A percentile compares a stretch with the other conserved stretches of the same genome.
Conservation (phyloP, 805 yeast species). For the Metschnikowia continentalis region DNA sequence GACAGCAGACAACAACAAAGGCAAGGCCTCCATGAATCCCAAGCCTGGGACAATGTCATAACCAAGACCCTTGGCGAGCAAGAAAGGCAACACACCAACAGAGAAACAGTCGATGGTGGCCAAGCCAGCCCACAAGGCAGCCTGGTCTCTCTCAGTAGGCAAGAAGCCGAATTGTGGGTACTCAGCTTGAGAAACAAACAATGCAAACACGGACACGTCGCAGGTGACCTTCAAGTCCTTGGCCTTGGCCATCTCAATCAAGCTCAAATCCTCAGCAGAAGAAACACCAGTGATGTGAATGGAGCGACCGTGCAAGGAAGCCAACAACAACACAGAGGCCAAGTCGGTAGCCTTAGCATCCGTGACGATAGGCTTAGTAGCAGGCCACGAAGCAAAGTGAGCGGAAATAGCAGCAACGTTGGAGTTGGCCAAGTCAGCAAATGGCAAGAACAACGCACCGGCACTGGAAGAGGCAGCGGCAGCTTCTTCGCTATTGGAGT, state of each 20-base stretch:
- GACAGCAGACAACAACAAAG: slow-evolving; percentile 78
- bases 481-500: slow-evolving; percentile 57
- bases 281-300: slow-evolving; percentile 88
- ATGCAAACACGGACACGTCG: slow-evolving; percentile 77
- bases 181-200: slow-evolving; percentile 70
- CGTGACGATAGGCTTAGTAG: slow-evolving; percentile 76
- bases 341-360: slow-evolving; percentile 90
- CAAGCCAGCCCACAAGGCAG: slow-evolving; percentile 74
- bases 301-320: slow-evolving; percentile 78
- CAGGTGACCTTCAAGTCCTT: slow-evolving; percentile 82
- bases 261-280: slow-evolving; percentile 72
- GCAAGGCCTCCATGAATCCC: slow-evolving; percentile 77
- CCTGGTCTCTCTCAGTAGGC: slow-evolving; percentile 79
- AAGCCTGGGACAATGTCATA: slow-evolving; percentile 61
- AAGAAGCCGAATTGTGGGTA: slow-evolving; percentile 67
- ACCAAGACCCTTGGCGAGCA: slow-evolving; percentile 63
- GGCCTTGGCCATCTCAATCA: slow-evolving; percentile 80
- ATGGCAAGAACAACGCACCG: slow-evolving; percentile 78
- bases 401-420: slow-evolving; percentile 76
- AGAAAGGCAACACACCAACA: slow-evolving; percentile 73
- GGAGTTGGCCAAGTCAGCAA: slow-evolving; percentile 62
- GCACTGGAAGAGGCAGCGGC: slow-evolving; percentile 61
- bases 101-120: slow-evolving; percentile 80
- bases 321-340: slow-evolving; percentile 87
- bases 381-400: slow-evolving; percentile 83